A percentile compares a stretch with the other conserved stretches of the same genome.
phyloP scores from a whole-genome alignment of 176 grass and related monocot species.

The Aegilops speltoides region DNA sequence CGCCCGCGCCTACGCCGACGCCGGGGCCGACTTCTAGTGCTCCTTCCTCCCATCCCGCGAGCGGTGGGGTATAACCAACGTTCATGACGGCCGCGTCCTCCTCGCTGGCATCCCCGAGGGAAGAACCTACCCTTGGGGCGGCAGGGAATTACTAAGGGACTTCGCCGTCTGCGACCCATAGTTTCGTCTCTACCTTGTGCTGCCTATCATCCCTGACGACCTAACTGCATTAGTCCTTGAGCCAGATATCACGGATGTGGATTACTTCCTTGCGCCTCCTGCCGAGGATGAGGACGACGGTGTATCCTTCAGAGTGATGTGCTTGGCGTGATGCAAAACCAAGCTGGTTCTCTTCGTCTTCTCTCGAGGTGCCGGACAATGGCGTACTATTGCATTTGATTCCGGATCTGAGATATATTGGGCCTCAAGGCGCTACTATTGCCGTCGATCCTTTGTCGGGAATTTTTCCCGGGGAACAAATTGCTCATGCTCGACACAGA shows the following conservation, averaged over 20 bases:
- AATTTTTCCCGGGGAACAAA: neutral
- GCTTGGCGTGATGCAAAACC: neutral
- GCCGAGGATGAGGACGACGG: neutral
- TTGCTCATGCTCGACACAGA: neutral
- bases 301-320: neutral
- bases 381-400: neutral
- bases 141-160: neutral
- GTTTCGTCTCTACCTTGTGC: neutral
- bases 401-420: neutral
- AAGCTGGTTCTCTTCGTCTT: neutral
- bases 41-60: neutral
- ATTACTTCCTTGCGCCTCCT: neutral
- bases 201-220: neutral
- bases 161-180: constrained; percentile 4
- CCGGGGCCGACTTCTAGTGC: neutral
- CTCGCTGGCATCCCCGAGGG: neutral
- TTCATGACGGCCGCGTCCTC: neutral
- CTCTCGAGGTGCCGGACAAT: neutral
- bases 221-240: neutral
- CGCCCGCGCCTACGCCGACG: neutral
- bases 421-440: neutral
- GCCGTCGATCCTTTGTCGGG: neutral
- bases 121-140: neutral
- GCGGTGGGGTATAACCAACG: neutral
- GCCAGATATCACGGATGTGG: neutral